These are phyloP conservation scores for Candida tunisiensis DNA, from an alignment of 1,139 yeast genomes.

Conservation along the genomic window DNA sequence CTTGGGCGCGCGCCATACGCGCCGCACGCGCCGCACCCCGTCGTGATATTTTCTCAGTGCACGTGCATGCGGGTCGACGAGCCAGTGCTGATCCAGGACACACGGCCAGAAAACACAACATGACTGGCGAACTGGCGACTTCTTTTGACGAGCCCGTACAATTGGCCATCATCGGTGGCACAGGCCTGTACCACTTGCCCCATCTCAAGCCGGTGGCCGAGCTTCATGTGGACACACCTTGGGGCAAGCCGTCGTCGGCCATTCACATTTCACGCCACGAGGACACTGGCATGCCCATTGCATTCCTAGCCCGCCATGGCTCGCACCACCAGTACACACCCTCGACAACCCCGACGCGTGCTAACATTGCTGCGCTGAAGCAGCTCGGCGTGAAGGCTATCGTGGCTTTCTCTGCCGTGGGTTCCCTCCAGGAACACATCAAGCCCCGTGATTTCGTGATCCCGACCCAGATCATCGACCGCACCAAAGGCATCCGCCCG, in stretches of 20 bases:
- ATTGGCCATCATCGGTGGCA: conserved; percentile 90
- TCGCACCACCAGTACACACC: conserved; percentile 78
- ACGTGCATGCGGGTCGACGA: no score
- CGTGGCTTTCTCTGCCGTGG: conserved; percentile 90
- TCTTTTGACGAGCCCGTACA: conserved; percentile 34
- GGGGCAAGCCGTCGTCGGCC: conserved; percentile 95
- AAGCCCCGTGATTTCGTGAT: conserved; percentile 88
- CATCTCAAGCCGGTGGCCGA: conserved; percentile 75
- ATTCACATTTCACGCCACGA: conserved; percentile 70
- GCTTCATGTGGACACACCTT: conserved; percentile 71
- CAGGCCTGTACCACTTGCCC: conserved; percentile 85
- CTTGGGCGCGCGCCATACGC: no score
- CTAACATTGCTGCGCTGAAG: conserved; percentile 93
- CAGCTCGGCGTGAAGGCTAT: conserved; percentile 73
- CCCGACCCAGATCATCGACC: conserved; percentile 89
- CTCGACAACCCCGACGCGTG: conserved; percentile 79
- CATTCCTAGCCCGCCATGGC: conserved; percentile 93
- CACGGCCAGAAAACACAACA: not conserved
- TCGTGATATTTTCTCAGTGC: no score
- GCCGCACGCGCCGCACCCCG: no score
- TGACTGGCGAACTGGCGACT: not conserved
- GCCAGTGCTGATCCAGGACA: no score
- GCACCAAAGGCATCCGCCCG: conserved; percentile 90
- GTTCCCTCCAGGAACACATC: conserved; percentile 79
- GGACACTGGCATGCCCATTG: conserved; percentile 60